A percentile compares a stretch with the other conserved stretches of the same genome.
Evolutionary conservation across 768 basidiomycete genomes (phyloP).

Genomic region (Serendipita sp.): DNA sequence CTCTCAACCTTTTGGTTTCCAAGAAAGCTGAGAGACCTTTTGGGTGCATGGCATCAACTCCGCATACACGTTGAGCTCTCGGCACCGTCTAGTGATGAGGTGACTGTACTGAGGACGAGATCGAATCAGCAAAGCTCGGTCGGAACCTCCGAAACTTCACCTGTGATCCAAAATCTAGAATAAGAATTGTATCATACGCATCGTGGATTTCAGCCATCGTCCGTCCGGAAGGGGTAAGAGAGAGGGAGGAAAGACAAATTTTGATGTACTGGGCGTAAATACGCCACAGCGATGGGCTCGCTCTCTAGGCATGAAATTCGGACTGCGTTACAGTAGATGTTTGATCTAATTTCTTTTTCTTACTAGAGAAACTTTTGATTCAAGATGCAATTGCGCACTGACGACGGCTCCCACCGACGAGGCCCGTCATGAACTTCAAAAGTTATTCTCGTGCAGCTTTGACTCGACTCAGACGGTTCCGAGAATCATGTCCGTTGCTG

Average conservation of each 20-base stretch:
- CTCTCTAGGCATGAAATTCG: too few species aligned
- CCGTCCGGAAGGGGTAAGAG: not conserved
- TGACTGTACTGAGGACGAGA: conserved; percentile 65
- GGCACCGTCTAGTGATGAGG: conserved; percentile 91
- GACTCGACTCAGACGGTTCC: too few species aligned
- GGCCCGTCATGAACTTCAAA: too few species aligned
- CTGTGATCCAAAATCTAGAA: conserved; percentile 95
- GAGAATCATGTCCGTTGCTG: too few species aligned
- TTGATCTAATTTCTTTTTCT: too few species aligned
- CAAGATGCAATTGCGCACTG: too few species aligned
- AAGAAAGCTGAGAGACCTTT: conserved; percentile 69
- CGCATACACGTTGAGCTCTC: conserved; percentile 93
- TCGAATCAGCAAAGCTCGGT: conserved; percentile 8
- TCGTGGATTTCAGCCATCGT: conserved; percentile 80
- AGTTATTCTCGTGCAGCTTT: too few species aligned
- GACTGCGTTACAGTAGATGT: too few species aligned
- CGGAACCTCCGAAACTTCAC: conserved; percentile 26
- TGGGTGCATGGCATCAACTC: conserved; percentile 96
- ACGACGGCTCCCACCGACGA: too few species aligned
- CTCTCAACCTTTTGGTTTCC: conserved; percentile 78
- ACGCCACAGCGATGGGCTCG: not conserved
- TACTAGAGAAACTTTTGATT: too few species aligned
- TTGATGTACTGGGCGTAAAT: not conserved
- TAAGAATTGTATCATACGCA: conserved; percentile 89
- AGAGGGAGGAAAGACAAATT: too few species aligned